Evolutionary conservation across 1,284 basidiomycete genomes (phyloP), one percentile per base, ranked within the genome.

Genomic region (Tilletia setariae): DNA sequence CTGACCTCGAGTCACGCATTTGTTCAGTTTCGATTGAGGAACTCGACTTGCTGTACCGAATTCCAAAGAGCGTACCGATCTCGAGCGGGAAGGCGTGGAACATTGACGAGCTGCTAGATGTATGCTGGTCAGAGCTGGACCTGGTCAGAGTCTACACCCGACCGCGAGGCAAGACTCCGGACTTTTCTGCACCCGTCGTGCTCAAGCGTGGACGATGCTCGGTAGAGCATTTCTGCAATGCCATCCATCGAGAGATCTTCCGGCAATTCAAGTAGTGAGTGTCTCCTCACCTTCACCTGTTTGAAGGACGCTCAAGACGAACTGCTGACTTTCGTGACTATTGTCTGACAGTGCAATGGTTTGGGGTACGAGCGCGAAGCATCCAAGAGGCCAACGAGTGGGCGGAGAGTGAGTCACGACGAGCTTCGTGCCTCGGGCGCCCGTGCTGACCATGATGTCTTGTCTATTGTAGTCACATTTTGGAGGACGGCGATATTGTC

Each of bases 41-140:
- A 84, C 88, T 99, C 49, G 94, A 98, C 84, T 87, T 98, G 65
- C 85, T 99, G 84, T 94, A 84, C 82, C 87, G 85, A 84, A 98
- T 98, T 75, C 96, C 96, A 19, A 89, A 92, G 84, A 93, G 92
- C 69, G 95, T 98, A 6, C 96, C 96, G 3, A 88, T 99, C 81
- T 94, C 92, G 19, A 94, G 92, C 9, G 88, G 88, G 72, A 89
- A 93, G 81, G 98, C 95, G 95, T 86, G 97, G 78, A 98, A 98
- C 84, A 86, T 98, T 76, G 96, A 98, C 83, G 96, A 99, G 83
- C 87, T 98, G 56, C 88, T 92, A 67, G 90, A 93, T 72, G 81
- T 80, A 65, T 83, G 83, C 78, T 84, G 83, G 83, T 69, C 79
- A 56, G 74, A 78, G 63, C 71, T 82, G 8, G 67, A 74, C 68